Percentiles rank a stretch among this genome's conserved stretches.
Evolutionary conservation across 2,329 filamentous ascomycete genomes (phyloP).

Genomic region (Colletotrichum costaricense): DNA sequence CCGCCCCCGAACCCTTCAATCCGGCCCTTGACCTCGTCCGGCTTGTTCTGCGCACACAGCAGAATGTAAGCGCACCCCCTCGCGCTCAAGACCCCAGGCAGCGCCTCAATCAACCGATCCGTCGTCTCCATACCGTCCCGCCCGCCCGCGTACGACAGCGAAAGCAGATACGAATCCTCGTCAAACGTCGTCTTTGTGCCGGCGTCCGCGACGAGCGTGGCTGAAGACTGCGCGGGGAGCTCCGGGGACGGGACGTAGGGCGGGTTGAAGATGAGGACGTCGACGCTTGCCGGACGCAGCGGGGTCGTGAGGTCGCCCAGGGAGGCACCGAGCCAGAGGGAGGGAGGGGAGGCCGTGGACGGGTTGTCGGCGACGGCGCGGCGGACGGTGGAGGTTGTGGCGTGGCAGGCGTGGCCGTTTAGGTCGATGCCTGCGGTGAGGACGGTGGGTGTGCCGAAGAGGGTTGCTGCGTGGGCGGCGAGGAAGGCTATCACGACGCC

Average conservation of each 20-base stretch:
- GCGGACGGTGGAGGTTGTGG: constrained; percentile 77
- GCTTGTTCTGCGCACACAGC: constrained; percentile 90
- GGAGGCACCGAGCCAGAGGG: constrained; percentile 72
- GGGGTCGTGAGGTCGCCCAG: constrained; percentile 77
- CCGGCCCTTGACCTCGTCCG: constrained; percentile 75
- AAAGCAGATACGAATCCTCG: constrained; percentile 84
- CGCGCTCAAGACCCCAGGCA: constrained; percentile 72
- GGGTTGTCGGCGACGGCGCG: constrained; percentile 52
- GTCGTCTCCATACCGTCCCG: constrained; percentile 95
- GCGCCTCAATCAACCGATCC: constrained; percentile 76
- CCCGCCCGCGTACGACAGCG: constrained; percentile 90
- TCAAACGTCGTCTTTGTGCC: constrained; percentile 68
- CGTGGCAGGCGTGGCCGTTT: constrained; percentile 84
- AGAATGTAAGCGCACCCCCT: constrained; percentile 89
- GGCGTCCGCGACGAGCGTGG: constrained; percentile 32
- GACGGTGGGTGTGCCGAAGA: constrained; percentile 79
- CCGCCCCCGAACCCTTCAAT: constrained; percentile 55
- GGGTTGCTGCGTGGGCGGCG: constrained; percentile 75
- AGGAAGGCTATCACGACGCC: constrained; percentile 94
- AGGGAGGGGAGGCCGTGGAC: constrained; percentile 54
- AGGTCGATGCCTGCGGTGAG: constrained; percentile 85
- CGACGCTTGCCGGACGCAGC: constrained; percentile 70
- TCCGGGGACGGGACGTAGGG: constrained; percentile 92
- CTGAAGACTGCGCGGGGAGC: constrained; percentile 62
- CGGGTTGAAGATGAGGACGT: constrained; percentile 95